Percentiles rank a stretch among this genome's conserved stretches.
These are phyloP conservation scores for Xerocomellus amylosporus DNA, from an alignment of 768 basidiomycete genomes.

Conservation along the genomic window DNA sequence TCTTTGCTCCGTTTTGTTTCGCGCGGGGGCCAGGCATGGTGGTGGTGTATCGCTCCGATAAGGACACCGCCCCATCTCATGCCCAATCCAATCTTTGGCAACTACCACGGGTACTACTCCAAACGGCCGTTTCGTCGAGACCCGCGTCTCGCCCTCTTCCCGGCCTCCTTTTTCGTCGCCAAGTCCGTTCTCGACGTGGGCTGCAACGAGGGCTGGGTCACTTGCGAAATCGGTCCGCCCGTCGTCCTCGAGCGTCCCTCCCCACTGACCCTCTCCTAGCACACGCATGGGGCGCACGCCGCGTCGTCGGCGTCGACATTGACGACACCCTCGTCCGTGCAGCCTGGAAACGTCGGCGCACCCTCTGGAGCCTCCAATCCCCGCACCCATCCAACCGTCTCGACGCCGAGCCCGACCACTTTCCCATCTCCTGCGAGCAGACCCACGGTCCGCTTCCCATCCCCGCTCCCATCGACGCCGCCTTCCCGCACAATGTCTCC, in stretches of 20 bases:
- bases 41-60: neutral
- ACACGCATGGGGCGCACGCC: conserved; percentile 58
- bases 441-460: conserved; percentile 74
- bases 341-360: conserved; percentile 71
- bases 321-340: conserved; percentile 69
- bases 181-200: conserved; percentile 78
- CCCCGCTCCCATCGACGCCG: conserved; percentile 33
- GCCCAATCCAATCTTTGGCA: conserved; percentile 48
- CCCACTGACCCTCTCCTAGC: conserved; percentile 40
- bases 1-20: conserved; percentile 21
- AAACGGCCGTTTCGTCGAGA: conserved; percentile 64
- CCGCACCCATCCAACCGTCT: conserved; percentile 8
- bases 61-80: conserved; percentile 1
- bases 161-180: conserved; percentile 47
- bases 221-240: conserved; percentile 74
- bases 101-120: conserved; percentile 82
- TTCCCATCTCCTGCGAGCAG: conserved; percentile 75
- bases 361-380: conserved; percentile 67
- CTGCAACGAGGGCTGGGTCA: conserved; percentile 84
- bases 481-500: conserved; percentile 76
- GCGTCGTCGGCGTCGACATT: conserved; percentile 82
- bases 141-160: conserved; percentile 63
- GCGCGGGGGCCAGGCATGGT: conserved; percentile 27
- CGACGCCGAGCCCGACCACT: conserved; percentile 38
- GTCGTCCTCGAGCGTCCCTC: neutral